Base-by-base conservation (phyloP, 1,139 yeast genomes). In the Yamadazyma kanchanaburiensis region DNA sequence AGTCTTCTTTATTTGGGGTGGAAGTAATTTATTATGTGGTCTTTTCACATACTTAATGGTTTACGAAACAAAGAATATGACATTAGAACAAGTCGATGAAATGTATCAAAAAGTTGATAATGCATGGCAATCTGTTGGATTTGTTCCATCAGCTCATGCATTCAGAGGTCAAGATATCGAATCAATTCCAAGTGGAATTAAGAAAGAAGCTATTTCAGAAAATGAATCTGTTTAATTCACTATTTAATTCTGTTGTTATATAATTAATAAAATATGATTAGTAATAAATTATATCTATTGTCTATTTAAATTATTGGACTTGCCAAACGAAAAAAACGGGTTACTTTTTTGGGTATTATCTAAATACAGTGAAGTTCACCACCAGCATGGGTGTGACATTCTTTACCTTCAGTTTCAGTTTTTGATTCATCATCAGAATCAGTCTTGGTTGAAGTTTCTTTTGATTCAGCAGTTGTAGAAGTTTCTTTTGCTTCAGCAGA, bases 71-170 rank as follows among this genome's bases (percentile, higher is more conserved):
- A 78, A 75, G 54, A 83, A 84, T 15, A 65, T 77, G 45, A 61
- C 75, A 39, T 66, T 80, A 55, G 87, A 80, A 53, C 81, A 79
- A 49, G 74, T 80, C 43, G 85, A 80, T 54, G 77, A 73, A 43
- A 59, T 83, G 65, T 80, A 79, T 62, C 26, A 85, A 80, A 31
- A 47, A 45, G 49, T 35, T 41, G 43, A 53, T 50, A 53, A 51
- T 52, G 55, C 45, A 46, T 39, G 69, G 65, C 41, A 54, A 35
- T 60, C 70, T 9, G 21, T 32, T 14, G 32, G 35, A 2, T 62
- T 57, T 37, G 42, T 58, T 34, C 70, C 70, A 26, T 37, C 53
- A 31, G 54, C 37, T 25, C 64, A 60, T 37, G 67, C 62, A 15
- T 61, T 57, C 51, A 50, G 55, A 33, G 25, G 17, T 10, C 14